Percentiles rank a stretch among this genome's conserved stretches.
These are phyloP conservation scores for Rhizophlyctis rosea DNA, from an alignment of 192 early-diverging fungal species.

Conservation along the genomic window DNA sequence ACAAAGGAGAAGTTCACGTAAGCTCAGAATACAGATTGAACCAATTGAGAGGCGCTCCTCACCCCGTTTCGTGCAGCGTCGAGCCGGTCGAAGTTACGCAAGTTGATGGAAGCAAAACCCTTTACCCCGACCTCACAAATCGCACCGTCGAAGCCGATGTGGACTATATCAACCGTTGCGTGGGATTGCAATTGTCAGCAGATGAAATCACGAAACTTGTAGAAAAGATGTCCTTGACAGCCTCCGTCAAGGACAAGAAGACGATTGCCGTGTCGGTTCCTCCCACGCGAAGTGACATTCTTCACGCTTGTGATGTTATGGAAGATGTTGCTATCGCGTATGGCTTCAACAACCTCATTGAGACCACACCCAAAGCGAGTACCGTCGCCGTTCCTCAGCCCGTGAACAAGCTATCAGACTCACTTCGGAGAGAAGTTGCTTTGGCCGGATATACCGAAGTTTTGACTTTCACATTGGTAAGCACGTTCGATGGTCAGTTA, in stretches of 20 bases:
- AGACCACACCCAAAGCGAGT: conserved; percentile 71
- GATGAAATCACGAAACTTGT: conserved; percentile 74
- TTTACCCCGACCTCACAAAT: conserved; percentile 72
- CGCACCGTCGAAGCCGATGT: conserved; percentile 70
- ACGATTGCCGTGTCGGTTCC: conserved; percentile 75
- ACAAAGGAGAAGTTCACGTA: conserved; percentile 86
- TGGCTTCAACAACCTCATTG: conserved; percentile 90
- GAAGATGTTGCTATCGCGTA: conserved; percentile 97
- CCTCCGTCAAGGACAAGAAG: conserved; percentile 41
- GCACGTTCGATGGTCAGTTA: neutral
- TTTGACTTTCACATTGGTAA: conserved; percentile 85
- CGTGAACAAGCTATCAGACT: conserved; percentile 89
- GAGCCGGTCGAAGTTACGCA: conserved; percentile 90
- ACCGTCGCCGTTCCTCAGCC: conserved; percentile 88
- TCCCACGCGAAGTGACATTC: conserved; percentile 87
- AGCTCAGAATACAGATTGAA: conserved; percentile 24
- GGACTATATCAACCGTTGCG: conserved; percentile 85
- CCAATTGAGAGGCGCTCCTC: conserved; percentile 2
- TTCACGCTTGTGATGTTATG: conserved; percentile 97
- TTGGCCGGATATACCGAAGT: conserved; percentile 92
- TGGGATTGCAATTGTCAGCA: conserved; percentile 66
- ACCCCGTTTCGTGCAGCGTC: conserved; percentile 49
- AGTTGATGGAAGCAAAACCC: conserved; percentile 65
- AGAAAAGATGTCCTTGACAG: conserved; percentile 83
- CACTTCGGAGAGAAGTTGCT: conserved; percentile 80